Conservation (phyloP, 78 protist genomes). For the Polysphondylium violaceum region DNA sequence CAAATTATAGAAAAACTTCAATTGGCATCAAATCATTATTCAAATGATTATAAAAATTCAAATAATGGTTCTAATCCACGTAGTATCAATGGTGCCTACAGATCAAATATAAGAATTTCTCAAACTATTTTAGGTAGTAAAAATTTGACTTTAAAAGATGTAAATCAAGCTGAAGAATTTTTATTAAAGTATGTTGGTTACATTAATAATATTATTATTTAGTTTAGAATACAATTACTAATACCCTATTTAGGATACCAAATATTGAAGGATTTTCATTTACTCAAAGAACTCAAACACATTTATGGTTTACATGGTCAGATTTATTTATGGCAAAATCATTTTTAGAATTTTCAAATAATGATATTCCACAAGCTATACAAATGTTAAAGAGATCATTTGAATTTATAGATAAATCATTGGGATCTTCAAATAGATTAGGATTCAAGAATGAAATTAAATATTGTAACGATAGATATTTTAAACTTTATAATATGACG, state of each 20-base stretch:
- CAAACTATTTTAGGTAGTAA: constrained; percentile 34
- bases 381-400: constrained; percentile 16
- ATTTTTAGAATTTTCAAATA: not conserved
- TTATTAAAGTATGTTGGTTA: constrained; percentile 22
- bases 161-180: constrained; percentile 43
- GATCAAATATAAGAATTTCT: constrained; percentile 63
- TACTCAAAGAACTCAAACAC: constrained; percentile 57
- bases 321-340: constrained; percentile 40
- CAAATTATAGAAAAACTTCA: constrained; percentile 43
- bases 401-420: constrained; percentile 20
- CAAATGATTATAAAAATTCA: constrained; percentile 39
- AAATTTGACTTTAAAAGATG: constrained; percentile 18
- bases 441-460: constrained; percentile 71
- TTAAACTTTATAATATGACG: constrained; percentile 7
- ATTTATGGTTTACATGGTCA: constrained; percentile 47
- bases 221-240: not conserved
- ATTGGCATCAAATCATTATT: constrained; percentile 31
- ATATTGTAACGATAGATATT: constrained; percentile 26
- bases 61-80: constrained; percentile 11
- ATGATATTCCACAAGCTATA: constrained; percentile 14
- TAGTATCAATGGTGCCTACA: constrained; percentile 41
- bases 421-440: constrained; percentile 2
- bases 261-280: constrained; percentile 13
- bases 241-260: constrained; percentile 15
- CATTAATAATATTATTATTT: not conserved